phyloP scores from a whole-genome alignment of 2,329 filamentous ascomycete genomes.

The Fusarium anguioides region DNA sequence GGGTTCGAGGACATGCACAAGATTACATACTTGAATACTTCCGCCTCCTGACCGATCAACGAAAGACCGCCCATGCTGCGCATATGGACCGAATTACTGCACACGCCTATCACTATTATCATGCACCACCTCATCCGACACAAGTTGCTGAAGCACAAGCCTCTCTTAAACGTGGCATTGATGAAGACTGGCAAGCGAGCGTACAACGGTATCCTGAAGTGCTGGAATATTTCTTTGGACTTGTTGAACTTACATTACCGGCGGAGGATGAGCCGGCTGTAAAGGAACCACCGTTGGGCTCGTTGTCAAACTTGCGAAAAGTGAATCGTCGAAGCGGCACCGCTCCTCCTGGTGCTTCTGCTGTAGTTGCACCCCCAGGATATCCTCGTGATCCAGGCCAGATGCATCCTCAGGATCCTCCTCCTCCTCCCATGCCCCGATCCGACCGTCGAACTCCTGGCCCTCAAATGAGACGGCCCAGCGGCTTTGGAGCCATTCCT shows the following conservation, averaged over 20 bases:
- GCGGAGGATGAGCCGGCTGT: constrained; percentile 69
- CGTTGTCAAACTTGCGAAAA: constrained; percentile 62
- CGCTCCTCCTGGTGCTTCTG: constrained; percentile 46
- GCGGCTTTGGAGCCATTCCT: constrained; percentile 34
- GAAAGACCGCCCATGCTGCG: constrained; percentile 66
- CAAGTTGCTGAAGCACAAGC: constrained; percentile 74
- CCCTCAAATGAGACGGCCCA: constrained; percentile 42
- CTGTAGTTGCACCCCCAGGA: constrained; percentile 41
- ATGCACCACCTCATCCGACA: constrained; percentile 66
- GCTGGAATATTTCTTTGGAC: constrained; percentile 81
- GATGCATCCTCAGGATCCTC: constrained; percentile 42
- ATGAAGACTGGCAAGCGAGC: constrained; percentile 81
- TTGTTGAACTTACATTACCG: constrained; percentile 75
- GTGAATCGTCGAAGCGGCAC: constrained; percentile 55
- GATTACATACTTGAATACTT: constrained; percentile 77
- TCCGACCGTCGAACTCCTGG: constrained; percentile 44
- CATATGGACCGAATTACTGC: constrained; percentile 67
- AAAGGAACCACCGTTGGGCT: constrained; percentile 69
- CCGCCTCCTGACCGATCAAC: constrained; percentile 68
- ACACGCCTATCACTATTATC: constrained; percentile 68
- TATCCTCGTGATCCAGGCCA: constrained; percentile 43
- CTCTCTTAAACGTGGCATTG: constrained; percentile 77
- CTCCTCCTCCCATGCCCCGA: constrained; percentile 43
- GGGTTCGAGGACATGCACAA: constrained; percentile 73
- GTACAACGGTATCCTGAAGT: constrained; percentile 83